These are phyloP conservation scores for Phytophthora brassicae DNA, from an alignment of 352 stramenopile species.

Conservation along the genomic window DNA sequence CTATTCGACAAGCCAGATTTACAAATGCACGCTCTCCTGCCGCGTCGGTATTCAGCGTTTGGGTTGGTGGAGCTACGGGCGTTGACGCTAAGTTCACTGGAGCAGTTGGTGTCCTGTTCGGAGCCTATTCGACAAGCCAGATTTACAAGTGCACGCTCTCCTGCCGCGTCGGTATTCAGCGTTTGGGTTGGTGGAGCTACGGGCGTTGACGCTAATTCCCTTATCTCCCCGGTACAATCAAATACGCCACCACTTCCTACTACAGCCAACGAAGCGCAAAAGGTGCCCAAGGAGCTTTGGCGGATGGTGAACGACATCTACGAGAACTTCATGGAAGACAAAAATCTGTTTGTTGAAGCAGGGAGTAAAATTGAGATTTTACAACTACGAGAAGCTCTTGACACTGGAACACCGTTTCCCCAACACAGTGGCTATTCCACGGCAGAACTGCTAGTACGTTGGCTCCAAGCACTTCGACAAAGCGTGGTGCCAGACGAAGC, in stretches of 20 bases:
- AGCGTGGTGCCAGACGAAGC: slow-evolving; percentile 89
- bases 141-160: slow-evolving; percentile 24
- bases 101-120: slow-evolving; percentile 92
- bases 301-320: slow-evolving; percentile 97
- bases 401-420: slow-evolving; percentile 89
- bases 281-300: slow-evolving; percentile 98
- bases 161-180: slow-evolving; percentile 45
- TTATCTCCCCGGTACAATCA: slow-evolving; percentile 32
- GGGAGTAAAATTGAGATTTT: slow-evolving; percentile 69
- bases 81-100: slow-evolving; percentile 72
- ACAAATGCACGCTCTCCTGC: slow-evolving; percentile 23
- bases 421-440: slow-evolving; percentile 88
- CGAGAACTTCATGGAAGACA: slow-evolving; percentile 67
- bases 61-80: slow-evolving; percentile 34
- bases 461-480: slow-evolving; percentile 89
- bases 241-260: slow-evolving; percentile 35
- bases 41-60: slow-evolving; percentile 51
- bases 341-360: slow-evolving; percentile 83
- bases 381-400: slow-evolving; percentile 89
- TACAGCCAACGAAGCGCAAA: slow-evolving; percentile 38
- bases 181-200: slow-evolving; percentile 41
- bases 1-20: slow-evolving; percentile 72
- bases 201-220: slow-evolving; percentile 29
- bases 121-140: slow-evolving; percentile 84
- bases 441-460: slow-evolving; percentile 88